Conservation (phyloP, 2,329 filamentous ascomycete species). For the Atkinsonella texensis region DNA sequence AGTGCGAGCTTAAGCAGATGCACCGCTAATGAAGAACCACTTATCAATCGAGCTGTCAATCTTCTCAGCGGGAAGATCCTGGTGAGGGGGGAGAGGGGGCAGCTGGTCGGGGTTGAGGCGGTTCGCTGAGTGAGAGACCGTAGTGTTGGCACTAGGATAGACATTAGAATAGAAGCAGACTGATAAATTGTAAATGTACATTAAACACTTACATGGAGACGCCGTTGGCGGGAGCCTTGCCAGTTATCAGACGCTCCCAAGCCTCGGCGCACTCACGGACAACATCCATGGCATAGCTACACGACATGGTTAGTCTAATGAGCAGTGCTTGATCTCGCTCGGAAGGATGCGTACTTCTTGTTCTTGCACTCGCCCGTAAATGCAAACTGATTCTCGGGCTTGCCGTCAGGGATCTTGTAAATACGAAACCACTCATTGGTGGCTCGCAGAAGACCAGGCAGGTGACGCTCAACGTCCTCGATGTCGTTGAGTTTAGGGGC, state of each 20-base stretch:
- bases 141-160: conserved; percentile 61
- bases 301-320: conserved; percentile 3
- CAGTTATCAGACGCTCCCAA: conserved; percentile 91
- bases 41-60: conserved; percentile 98
- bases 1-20: conserved; percentile 51
- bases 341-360: conserved; percentile 53
- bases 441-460: conserved; percentile 89
- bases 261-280: conserved; percentile 92
- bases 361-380: conserved; percentile 99
- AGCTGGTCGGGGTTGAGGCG: conserved; percentile 59
- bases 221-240: conserved; percentile 68
- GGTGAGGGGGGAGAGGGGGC: conserved; percentile 62
- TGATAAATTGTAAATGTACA: conserved; percentile 12
- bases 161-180: conserved; percentile 11
- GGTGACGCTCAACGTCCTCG: conserved; percentile 96
- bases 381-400: conserved; percentile 99
- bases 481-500: conserved; percentile 95
- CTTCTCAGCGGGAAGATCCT: conserved; percentile 73
- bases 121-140: conserved; percentile 60
- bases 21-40: conserved; percentile 99
- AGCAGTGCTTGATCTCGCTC: too few relatives aligned
- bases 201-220: conserved; percentile 63
- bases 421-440: conserved; percentile 99
- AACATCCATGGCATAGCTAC: conserved; percentile 83
- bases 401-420: conserved; percentile 99